Base-by-base conservation (phyloP, 176 grass and related monocot species). In the Phoenix roebelenii region DNA sequence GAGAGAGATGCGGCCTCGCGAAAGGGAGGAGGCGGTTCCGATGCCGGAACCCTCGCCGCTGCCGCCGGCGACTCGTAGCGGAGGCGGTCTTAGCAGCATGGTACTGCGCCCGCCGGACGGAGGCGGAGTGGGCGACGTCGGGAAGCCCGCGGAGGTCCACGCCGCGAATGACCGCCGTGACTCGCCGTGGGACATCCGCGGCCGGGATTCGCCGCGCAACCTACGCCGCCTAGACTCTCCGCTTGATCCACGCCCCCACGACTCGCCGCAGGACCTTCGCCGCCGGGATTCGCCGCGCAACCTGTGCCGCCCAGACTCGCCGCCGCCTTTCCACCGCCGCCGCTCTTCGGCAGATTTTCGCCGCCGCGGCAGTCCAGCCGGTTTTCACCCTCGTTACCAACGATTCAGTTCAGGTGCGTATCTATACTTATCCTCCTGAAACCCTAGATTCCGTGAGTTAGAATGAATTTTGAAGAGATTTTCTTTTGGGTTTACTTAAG, bases 351-450 rank as follows among this genome's bases (percentile, higher is more conserved):
- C 48, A 7, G 68, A 59, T 59, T 2, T 32, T 4, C 82, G 77
- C 48, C 81, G 77, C 57, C 77, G 85, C 49, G 79, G 65, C 22
- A 70, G 57, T 0, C 74, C 77, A 0, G 56, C 77, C 9, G 66
- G 66, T 10, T 84, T 81, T 56, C 77, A 72, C 53, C 66, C 69
- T 20, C 81, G 81, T 17, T 65, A 70, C 57, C 50, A 29, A 4
- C 78, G 87, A 20, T 82, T 68, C 79, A 60, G 66, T 22, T 60
- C 64, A 90, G 87, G 87, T 73, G 64, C 67, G 22, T 55, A 18
- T 55, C 16, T 68, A 20, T 15, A 23, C 52, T 67, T 18, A 16
- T 26, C 17, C 15, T 6, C 23, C 59, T 39, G 26, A 76, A 82
- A 70, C n/a, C 48, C 55, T 72, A 26, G 16, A 64, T 29, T 72